These are phyloP conservation scores for Clavispora phyllophila DNA, from an alignment of 805 yeast species.

Conservation along the genomic window DNA sequence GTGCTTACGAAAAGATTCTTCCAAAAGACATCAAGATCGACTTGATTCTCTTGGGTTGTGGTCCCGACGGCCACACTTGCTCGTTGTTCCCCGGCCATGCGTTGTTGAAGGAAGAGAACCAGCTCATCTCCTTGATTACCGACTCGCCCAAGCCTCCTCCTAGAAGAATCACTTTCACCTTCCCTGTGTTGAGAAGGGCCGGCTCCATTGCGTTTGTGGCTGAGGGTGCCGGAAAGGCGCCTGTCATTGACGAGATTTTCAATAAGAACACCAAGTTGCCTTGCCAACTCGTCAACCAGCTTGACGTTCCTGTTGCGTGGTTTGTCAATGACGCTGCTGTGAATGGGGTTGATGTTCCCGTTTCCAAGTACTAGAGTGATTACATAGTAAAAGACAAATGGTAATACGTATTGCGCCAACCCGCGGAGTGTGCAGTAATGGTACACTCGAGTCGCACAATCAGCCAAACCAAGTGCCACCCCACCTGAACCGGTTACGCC, in stretches of 20 bases:
- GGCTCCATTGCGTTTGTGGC: slow-evolving; percentile 72
- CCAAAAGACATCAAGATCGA: slow-evolving; percentile 50
- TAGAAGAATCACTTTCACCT: slow-evolving; percentile 84
- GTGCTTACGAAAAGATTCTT: slow-evolving; percentile 54
- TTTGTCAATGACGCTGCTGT: slow-evolving; percentile 80
- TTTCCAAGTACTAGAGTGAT: slow-evolving; percentile 30
- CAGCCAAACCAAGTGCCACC: neutral
- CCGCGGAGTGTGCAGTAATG: neutral
- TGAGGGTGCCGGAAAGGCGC: slow-evolving; percentile 81
- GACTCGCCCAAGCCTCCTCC: slow-evolving; percentile 95
- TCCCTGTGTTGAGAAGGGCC: slow-evolving; percentile 62
- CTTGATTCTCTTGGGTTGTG: slow-evolving; percentile 78
- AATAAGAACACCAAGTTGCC: slow-evolving; percentile 53
- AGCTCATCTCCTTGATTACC: slow-evolving; percentile 56
- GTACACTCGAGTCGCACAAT: neutral
- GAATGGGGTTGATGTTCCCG: slow-evolving; percentile 47
- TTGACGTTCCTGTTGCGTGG: slow-evolving; percentile 62
- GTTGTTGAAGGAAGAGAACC: slow-evolving; percentile 50
- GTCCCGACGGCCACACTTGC: slow-evolving; percentile 96
- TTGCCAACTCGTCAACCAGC: slow-evolving; percentile 64
- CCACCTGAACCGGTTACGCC: neutral
- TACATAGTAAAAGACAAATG: neutral
- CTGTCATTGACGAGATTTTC: slow-evolving; percentile 67
- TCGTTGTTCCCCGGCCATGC: slow-evolving; percentile 85
- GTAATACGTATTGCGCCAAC: neutral